Evolutionary conservation across 1,284 basidiomycete genomes (phyloP), one percentile per base, ranked within the genome.

Genomic region (Uromyces viciae-fabae): DNA sequence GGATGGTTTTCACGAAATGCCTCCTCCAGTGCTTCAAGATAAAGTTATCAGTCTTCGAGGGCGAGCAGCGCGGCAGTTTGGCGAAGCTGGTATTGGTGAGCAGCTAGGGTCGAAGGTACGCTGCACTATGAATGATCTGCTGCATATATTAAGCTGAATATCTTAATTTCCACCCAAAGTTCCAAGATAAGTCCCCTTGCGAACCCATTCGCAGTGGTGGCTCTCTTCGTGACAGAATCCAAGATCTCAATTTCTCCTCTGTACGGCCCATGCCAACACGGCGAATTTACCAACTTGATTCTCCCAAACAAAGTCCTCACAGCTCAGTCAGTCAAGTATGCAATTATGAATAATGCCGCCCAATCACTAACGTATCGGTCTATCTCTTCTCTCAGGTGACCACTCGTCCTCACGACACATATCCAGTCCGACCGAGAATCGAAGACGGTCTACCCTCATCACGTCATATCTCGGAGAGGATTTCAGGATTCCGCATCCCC

Each of bases 161-260:
- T 28, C 71, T 58, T 38, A 19, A 58, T 1, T 36, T 58, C 8
- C 11, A 36, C 22, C n/a, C 7, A 68, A 17, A 73, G 71, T 8
- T 58, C 25, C 49, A 58, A 58, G 52, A 28, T 54, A 73, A 17
- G 52, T 38, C 17, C 14, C 9, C 5, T 28, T 1, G n/a, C 46
- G 38, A 73, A 25, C 36, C 52, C 14, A 56, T 73, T 3, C 71
- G 40, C 33, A 31, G 28, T 52, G 49, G 66, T 33, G 66, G 76
- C 52, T 78, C 76, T n/a, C 60, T 78, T 56, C 76, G 76, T 43
- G 76, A 78, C 25, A 43, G 76, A 58, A 78, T 78, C 36, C 76
- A 78, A 78, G 76, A 78, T 56, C 64, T 78, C 4, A 56, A 56
- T 28, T 78, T 71, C 36, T 58, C 54, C 36, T 49, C 64, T n/a